These are phyloP conservation scores for Anacardium occidentale DNA, from an alignment of 345 rosid genomes.

Conservation along the genomic window DNA sequence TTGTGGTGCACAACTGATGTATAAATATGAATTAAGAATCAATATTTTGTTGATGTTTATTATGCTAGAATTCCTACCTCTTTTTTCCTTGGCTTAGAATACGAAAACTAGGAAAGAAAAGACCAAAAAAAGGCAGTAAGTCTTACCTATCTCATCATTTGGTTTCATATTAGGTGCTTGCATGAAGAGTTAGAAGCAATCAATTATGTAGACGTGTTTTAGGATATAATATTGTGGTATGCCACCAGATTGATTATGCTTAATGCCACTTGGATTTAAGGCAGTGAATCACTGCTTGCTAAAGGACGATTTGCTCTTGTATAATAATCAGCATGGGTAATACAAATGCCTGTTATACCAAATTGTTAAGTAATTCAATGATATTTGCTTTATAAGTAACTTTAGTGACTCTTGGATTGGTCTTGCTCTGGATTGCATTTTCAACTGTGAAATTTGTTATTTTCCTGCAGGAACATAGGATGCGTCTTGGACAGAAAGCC, in stretches of 20 bases:
- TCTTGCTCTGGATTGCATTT: background rate
- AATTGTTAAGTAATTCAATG: background rate
- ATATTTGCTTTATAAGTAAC: background rate
- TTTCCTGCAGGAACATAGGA: conserved; percentile 72
- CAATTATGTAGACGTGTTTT: background rate
- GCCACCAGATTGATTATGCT: background rate
- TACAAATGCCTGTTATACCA: background rate
- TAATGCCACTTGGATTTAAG: background rate
- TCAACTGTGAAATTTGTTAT: conserved; percentile 15
- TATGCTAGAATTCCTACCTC: background rate
- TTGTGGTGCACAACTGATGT: background rate
- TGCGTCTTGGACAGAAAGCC: conserved; percentile 85
- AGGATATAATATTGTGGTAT: background rate
- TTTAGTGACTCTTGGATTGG: background rate
- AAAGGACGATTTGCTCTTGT: background rate
- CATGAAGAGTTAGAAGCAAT: background rate
- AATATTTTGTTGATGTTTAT: background rate
- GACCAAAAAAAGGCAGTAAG: background rate
- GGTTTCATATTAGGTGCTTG: background rate
- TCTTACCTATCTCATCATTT: background rate
- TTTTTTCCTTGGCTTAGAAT: background rate
- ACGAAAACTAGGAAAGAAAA: background rate
- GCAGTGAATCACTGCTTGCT: background rate
- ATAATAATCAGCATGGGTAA: background rate
- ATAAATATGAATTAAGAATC: conserved; percentile 10